Evolutionary conservation across 1,284 basidiomycete species (phyloP).

Genomic region (Trichosporon coremiiforme): DNA sequence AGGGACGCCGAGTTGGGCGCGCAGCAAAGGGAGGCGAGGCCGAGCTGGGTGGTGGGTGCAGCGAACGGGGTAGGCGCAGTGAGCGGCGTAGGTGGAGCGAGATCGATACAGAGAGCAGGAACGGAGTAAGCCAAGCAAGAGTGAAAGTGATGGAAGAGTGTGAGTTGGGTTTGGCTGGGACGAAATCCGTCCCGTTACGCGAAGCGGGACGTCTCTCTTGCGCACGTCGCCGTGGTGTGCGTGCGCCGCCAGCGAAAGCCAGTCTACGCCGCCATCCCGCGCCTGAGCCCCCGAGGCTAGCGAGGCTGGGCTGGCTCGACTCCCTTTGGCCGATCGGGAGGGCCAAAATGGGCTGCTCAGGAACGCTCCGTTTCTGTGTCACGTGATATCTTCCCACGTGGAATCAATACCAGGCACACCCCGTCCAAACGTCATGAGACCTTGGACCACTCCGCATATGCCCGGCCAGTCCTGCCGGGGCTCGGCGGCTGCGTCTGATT

Average conservation of each 20-base stretch:
- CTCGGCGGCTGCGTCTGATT: not conserved
- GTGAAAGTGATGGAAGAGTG: not conserved
- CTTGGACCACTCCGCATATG: not conserved
- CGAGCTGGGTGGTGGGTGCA: too few relatives aligned
- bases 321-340: not conserved
- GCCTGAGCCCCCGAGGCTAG: too few relatives aligned
- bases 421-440: not conserved
- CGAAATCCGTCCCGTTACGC: not conserved
- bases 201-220: not conserved
- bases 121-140: not conserved
- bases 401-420: not conserved
- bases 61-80: too few relatives aligned
- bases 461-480: too few relatives aligned
- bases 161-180: too few relatives aligned
- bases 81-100: too few relatives aligned
- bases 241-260: too few relatives aligned
- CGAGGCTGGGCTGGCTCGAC: too few relatives aligned
- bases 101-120: too few relatives aligned
- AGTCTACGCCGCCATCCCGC: too few relatives aligned
- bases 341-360: not conserved
- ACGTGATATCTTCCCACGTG: not conserved
- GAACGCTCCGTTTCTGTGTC: not conserved
- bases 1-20: not conserved
- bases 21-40: too few relatives aligned
- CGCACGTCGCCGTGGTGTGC: too few relatives aligned